Evolutionary conservation across 768 basidiomycete genomes (phyloP).

Genomic region (Candolleomyces aberdarensis): DNA sequence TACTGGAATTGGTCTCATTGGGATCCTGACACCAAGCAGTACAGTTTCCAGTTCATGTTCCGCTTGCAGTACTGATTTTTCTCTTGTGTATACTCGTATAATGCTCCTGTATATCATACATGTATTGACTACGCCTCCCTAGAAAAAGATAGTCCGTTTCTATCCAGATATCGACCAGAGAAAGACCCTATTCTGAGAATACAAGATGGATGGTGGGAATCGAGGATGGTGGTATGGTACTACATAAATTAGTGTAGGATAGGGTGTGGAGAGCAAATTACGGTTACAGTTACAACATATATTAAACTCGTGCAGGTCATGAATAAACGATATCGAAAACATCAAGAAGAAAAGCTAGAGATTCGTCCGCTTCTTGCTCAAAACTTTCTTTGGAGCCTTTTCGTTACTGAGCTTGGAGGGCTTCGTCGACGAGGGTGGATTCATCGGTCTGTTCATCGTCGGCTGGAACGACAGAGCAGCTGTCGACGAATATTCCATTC

Average conservation of each 20-base stretch:
- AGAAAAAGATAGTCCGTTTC: background rate
- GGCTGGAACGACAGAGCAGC: slow-evolving; percentile 16
- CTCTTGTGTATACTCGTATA: background rate
- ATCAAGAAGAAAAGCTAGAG: slow-evolving; percentile 12
- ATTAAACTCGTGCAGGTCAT: background rate
- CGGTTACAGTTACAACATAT: background rate
- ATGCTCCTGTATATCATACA: slow-evolving; percentile 11
- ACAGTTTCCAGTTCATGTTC: slow-evolving; percentile 98
- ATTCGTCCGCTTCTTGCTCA: slow-evolving; percentile 43
- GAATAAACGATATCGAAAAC: background rate
- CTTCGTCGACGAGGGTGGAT: slow-evolving; percentile 6
- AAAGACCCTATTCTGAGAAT: background rate
- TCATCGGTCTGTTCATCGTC: slow-evolving; percentile 17
- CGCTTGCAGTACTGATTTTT: slow-evolving; percentile 45
- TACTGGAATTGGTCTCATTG: slow-evolving; percentile 99
- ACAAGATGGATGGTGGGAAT: background rate
- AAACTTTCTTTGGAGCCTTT: slow-evolving; percentile 32
- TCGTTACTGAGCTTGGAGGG: slow-evolving; percentile 8
- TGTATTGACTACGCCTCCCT: slow-evolving; percentile 4
- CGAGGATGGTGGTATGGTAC: background rate
- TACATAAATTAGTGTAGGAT: background rate
- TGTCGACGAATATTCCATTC: background rate
- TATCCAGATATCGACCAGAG: background rate
- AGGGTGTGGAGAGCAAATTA: background rate
- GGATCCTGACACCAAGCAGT: slow-evolving; percentile 99